These are phyloP conservation scores for Pulveroboletus sp. DNA, from an alignment of 768 basidiomycete genomes.

Conservation along the genomic window DNA sequence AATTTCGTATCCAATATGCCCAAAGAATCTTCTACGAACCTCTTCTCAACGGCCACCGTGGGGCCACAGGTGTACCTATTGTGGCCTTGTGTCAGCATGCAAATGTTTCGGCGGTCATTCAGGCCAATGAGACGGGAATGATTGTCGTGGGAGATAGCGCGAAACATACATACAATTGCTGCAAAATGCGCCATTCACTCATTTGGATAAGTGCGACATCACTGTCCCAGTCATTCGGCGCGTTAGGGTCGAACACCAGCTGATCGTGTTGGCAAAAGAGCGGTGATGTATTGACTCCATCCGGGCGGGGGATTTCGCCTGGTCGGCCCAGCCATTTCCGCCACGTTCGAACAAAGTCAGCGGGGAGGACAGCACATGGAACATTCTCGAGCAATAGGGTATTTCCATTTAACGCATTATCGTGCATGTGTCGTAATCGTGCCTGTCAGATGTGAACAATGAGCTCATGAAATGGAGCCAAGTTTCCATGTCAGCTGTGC, in stretches of 20 bases:
- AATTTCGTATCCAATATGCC: conserved; percentile 37
- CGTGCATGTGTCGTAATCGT: conserved; percentile 60
- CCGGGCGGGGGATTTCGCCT: conserved; percentile 53
- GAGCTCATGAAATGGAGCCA: conserved; percentile 17
- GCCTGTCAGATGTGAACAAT: conserved; percentile 41
- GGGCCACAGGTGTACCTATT: conserved; percentile 58
- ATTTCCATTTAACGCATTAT: conserved; percentile 48
- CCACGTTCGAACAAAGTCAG: conserved; percentile 67
- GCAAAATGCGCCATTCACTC: conserved; percentile 63
- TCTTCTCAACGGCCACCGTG: conserved; percentile 47
- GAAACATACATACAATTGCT: conserved; percentile 53
- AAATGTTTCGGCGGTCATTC: conserved; percentile 4
- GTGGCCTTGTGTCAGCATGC: conserved; percentile 17
- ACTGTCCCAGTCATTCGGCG: conserved; percentile 53
- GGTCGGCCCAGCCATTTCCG: conserved; percentile 65
- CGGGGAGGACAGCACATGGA: conserved; percentile 57
- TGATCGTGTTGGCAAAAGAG: conserved; percentile 69
- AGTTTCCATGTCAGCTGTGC: neutral
- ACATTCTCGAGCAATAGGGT: conserved; percentile 45
- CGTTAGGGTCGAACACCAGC: conserved; percentile 67
- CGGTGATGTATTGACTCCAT: conserved; percentile 54
- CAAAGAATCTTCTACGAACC: conserved; percentile 20
- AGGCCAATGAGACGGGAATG: conserved; percentile 7
- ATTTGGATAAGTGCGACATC: conserved; percentile 55
- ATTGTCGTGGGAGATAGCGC: conserved; percentile 1